Evolutionary conservation across 208 protist species (phyloP).

Genomic region (Trypanosoma platydactyli): DNA sequence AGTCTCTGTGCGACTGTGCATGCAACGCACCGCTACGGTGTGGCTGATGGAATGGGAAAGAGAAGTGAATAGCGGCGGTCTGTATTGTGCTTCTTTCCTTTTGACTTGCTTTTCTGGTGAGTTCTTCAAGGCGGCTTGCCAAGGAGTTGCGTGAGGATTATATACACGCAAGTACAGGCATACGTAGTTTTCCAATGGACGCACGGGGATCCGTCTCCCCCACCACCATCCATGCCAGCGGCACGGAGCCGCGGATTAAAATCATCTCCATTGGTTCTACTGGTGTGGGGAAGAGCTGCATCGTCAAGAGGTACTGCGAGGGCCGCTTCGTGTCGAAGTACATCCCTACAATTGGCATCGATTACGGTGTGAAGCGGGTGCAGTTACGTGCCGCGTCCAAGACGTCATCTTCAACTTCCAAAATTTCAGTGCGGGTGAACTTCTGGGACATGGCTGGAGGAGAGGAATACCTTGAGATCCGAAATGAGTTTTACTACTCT

Average conservation of each 20-base stretch:
- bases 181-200: slow-evolving; percentile 11
- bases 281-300: slow-evolving; percentile 93
- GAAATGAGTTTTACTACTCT: slow-evolving; percentile 97
- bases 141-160: background rate
- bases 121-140: too few relatives aligned
- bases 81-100: too few relatives aligned
- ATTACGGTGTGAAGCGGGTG: slow-evolving; percentile 95
- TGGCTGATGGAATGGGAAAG: too few relatives aligned
- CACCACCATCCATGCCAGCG: slow-evolving; percentile 30
- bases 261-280: slow-evolving; percentile 89
- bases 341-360: slow-evolving; percentile 97
- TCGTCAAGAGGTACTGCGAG: slow-evolving; percentile 97
- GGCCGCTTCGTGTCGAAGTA: slow-evolving; percentile 95
- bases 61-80: too few relatives aligned
- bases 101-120: too few relatives aligned
- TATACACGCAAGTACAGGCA: slow-evolving; percentile 24
- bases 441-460: slow-evolving; percentile 96
- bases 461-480: slow-evolving; percentile 86
- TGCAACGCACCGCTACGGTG: too few relatives aligned
- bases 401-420: background rate
- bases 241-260: slow-evolving; percentile 71
- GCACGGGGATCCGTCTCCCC: background rate
- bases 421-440: slow-evolving; percentile 86
- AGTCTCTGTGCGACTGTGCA: background rate
- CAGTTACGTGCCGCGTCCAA: slow-evolving; percentile 31